phyloP scores from a whole-genome alignment of 2,329 filamentous ascomycete genomes.

The Aspergillus aculeatinus region DNA sequence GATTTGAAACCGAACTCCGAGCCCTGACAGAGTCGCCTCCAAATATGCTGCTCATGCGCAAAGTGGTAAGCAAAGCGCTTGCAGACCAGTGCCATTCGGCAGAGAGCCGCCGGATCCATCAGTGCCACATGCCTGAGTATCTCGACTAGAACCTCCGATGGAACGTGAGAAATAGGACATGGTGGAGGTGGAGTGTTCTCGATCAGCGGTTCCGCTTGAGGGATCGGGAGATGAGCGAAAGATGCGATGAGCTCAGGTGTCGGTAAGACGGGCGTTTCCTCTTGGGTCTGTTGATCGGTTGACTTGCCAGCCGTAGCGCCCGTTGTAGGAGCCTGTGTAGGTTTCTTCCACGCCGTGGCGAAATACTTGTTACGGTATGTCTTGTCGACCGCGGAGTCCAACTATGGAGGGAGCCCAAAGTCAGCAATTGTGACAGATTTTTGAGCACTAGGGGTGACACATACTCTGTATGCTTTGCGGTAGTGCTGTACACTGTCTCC shows the following conservation, averaged over 20 bases:
- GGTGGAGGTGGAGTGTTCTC: conserved; percentile 70
- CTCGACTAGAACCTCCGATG: conserved; percentile 80
- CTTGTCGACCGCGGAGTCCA: conserved; percentile 82
- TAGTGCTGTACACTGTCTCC: conserved; percentile 88
- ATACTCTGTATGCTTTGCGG: conserved; percentile 81
- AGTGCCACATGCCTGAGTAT: conserved; percentile 74
- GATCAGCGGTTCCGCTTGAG: conserved; percentile 64
- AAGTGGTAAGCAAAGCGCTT: conserved; percentile 84
- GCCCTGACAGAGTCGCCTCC: conserved; percentile 73
- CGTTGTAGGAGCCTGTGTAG: conserved; percentile 44
- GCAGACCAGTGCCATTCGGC: conserved; percentile 75
- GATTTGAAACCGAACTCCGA: conserved; percentile 72
- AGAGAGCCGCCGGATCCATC: conserved; percentile 73
- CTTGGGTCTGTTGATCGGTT: conserved; percentile 58
- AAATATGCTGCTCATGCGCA: conserved; percentile 78
- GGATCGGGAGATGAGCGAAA: conserved; percentile 70
- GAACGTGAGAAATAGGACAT: conserved; percentile 76
- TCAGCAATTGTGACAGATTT: conserved; percentile 19
- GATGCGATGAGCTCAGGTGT: conserved; percentile 70
- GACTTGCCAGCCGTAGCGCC: conserved; percentile 55
- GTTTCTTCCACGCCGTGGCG: conserved; percentile 59
- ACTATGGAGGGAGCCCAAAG: conserved; percentile 48
- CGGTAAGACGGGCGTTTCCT: conserved; percentile 49
- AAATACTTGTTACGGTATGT: conserved; percentile 91
- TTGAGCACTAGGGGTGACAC: conserved; percentile 19